A percentile compares a stretch with the other conserved stretches of the same genome.
Evolutionary conservation across 306 rosid species (phyloP).

Genomic region (Adenanthera pavonina): DNA sequence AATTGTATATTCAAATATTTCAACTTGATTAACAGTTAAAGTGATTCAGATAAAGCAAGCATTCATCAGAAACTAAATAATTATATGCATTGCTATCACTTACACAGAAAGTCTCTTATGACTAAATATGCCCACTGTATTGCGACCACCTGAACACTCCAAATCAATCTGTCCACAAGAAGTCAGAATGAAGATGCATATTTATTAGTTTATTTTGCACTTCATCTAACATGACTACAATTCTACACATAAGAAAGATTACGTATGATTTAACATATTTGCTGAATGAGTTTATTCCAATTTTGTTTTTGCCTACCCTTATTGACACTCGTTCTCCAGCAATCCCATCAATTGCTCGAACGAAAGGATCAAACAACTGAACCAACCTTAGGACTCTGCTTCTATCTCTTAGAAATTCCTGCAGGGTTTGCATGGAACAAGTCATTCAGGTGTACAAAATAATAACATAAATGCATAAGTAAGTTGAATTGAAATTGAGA

Average conservation of each 20-base stretch:
- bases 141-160: constrained; percentile 84
- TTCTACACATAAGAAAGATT: neutral
- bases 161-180: constrained; percentile 72
- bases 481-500: neutral
- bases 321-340: constrained; percentile 95
- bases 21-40: constrained; percentile 9
- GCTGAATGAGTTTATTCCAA: constrained; percentile 18
- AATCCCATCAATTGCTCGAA: constrained; percentile 73
- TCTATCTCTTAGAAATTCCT: constrained; percentile 87
- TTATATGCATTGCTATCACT: constrained; percentile 28
- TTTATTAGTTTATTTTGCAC: neutral
- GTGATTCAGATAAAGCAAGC: neutral
- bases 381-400: constrained; percentile 74
- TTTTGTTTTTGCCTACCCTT: constrained; percentile 63
- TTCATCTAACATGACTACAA: constrained; percentile 23
- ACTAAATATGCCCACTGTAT: constrained; percentile 74
- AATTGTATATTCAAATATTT: constrained; percentile 14
- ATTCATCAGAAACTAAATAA: constrained; percentile 9
- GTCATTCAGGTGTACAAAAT: constrained; percentile 20
- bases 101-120: constrained; percentile 79
- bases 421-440: constrained; percentile 33
- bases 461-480: constrained; percentile 3
- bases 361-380: constrained; percentile 81
- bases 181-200: constrained; percentile 5
- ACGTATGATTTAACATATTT: neutral